Evolutionary conservation across 257 asterid genomes (phyloP).

Genomic region (Solanum megistacrolobum): DNA sequence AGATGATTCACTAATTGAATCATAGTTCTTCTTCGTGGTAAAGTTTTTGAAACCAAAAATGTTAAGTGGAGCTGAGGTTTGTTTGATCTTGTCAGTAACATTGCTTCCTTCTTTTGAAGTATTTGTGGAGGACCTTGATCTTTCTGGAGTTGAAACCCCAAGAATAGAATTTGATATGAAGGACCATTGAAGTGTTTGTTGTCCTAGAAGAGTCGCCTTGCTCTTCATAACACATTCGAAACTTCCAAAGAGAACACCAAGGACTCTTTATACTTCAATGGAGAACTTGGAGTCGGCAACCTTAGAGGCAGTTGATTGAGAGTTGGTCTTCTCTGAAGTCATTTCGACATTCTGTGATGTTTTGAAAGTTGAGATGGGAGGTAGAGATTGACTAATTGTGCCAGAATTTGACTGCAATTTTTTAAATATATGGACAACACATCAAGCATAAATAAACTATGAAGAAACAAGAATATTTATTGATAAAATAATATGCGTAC

Average conservation of each 20-base stretch:
- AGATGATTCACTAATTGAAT: not conserved
- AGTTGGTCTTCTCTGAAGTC: no score
- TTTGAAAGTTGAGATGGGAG: no score
- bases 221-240: not conserved
- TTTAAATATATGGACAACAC: not conserved
- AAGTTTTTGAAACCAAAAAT: not conserved
- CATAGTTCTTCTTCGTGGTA: not conserved
- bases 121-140: not conserved
- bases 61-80: not conserved
- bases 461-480: not conserved
- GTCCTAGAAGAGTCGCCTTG: not conserved
- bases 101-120: not conserved
- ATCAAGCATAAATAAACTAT: not conserved
- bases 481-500: not conserved
- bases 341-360: no score
- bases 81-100: not conserved
- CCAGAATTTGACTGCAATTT: not conserved
- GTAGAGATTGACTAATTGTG: not conserved
- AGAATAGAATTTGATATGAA: not conserved
- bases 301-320: no score
- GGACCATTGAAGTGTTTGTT: not conserved
- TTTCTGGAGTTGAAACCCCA: not conserved
- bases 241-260: not conserved
- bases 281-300: not conserved
- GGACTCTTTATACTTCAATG: not conserved